Evolutionary conservation across 2,329 filamentous ascomycete genomes (phyloP).

Genomic region (Aspergillus transmontanensis): DNA sequence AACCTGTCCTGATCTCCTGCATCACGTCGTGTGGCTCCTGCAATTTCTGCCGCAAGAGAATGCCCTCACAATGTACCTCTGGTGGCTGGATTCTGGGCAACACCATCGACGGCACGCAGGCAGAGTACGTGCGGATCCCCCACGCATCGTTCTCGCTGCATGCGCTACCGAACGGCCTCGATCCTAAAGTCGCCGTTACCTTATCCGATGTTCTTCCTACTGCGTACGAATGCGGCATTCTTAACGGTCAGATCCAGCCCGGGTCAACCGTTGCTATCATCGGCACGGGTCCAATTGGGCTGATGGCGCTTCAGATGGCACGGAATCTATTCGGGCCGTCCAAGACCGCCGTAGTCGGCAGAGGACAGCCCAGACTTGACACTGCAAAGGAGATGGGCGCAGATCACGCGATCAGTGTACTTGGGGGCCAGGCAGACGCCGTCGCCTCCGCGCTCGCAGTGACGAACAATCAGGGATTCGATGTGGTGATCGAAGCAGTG

Average conservation of each 20-base stretch:
- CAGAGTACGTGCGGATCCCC: conserved; percentile 58
- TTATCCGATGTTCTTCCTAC: conserved; percentile 62
- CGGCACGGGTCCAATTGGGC: conserved; percentile 58
- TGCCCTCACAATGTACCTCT: conserved; percentile 56
- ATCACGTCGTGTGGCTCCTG: conserved; percentile 57
- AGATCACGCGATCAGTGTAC: conserved; percentile 45
- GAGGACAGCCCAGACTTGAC: conserved; percentile 51
- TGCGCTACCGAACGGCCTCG: conserved; percentile 45
- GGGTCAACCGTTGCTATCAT: conserved; percentile 57
- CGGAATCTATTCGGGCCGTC: conserved; percentile 57
- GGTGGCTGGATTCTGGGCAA: conserved; percentile 61
- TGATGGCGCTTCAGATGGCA: conserved; percentile 57
- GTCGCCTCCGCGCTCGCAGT: conserved; percentile 44
- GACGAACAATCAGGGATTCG: conserved; percentile 56
- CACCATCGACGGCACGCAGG: conserved; percentile 56
- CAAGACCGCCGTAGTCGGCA: conserved; percentile 55
- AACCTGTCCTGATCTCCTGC: conserved; percentile 56
- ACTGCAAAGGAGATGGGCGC: conserved; percentile 55
- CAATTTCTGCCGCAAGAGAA: conserved; percentile 54
- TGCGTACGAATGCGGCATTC: conserved; percentile 57
- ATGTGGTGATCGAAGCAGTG: conserved; percentile 62
- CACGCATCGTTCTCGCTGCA: conserved; percentile 55
- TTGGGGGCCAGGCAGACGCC: conserved; percentile 40
- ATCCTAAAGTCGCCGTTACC: conserved; percentile 43
- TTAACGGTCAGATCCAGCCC: conserved; percentile 55